Evolutionary conservation across 202 grass and related monocot species (phyloP).

Genomic region (Setaria italica): DNA sequence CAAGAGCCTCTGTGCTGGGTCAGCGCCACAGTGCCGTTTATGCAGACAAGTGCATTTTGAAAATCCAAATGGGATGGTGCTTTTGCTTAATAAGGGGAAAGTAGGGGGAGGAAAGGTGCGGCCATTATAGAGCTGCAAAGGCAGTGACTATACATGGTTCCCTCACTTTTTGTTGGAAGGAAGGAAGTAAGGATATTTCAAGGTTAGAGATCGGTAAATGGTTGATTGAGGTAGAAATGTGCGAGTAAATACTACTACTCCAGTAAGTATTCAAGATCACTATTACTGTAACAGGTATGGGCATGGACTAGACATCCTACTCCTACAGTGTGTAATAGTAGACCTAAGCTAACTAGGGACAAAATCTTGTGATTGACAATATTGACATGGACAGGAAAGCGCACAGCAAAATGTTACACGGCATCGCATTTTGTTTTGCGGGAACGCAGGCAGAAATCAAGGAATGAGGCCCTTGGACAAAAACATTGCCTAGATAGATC

Average conservation of each 20-base stretch:
- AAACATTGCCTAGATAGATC: slow-evolving; percentile 50
- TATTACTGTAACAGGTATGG: slow-evolving; percentile 20
- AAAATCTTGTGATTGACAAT: slow-evolving; percentile 47
- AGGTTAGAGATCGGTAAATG: neutral
- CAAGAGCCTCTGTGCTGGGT: neutral
- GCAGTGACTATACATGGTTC: slow-evolving; percentile 22
- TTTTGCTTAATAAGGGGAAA: slow-evolving; percentile 48
- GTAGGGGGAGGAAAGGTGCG: neutral
- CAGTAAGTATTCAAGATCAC: neutral
- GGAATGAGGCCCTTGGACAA: neutral
- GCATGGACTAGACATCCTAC: slow-evolving; percentile 16
- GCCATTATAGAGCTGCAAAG: slow-evolving; percentile 36
- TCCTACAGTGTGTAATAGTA: neutral
- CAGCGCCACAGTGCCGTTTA: neutral
- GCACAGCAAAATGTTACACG: slow-evolving; percentile 4
- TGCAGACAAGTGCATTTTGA: neutral
- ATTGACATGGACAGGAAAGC: slow-evolving; percentile 47
- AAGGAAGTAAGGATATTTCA: neutral
- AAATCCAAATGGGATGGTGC: slow-evolving; percentile 24
- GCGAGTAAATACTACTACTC: neutral
- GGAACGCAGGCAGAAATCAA: slow-evolving; percentile 17
- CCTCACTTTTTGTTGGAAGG: slow-evolving; percentile 3
- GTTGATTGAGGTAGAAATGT: neutral
- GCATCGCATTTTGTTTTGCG: neutral
- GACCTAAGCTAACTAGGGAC: slow-evolving; percentile 31